Conservation (phyloP, 495 filamentous ascomycete species). For the Coniosporium apollinis region DNA sequence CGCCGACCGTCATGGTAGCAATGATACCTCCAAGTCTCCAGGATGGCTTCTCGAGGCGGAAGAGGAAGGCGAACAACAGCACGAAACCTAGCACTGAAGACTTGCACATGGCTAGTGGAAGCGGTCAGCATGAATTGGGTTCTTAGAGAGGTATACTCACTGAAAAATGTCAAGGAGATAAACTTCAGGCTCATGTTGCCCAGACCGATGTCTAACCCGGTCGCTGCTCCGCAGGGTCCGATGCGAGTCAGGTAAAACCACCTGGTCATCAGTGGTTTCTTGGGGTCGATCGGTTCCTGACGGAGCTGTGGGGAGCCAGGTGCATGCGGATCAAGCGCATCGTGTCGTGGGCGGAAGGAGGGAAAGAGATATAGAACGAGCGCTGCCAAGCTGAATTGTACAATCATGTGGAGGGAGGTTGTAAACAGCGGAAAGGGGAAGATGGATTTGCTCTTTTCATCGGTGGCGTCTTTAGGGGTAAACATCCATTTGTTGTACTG, state of each 20-base stretch:
- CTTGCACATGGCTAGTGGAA: slow-evolving; percentile 83
- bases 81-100: slow-evolving; percentile 92
- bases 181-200: slow-evolving; percentile 93
- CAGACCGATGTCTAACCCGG: slow-evolving; percentile 88
- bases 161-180: slow-evolving; percentile 93
- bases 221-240: slow-evolving; percentile 82
- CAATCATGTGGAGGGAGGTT: slow-evolving; percentile 86
- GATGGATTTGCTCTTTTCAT: too few relatives aligned
- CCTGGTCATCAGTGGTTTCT: slow-evolving; percentile 70
- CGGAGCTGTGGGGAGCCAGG: slow-evolving; percentile 32
- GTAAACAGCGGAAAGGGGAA: slow-evolving; percentile 95
- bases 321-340: slow-evolving; percentile 24
- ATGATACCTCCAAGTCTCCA: slow-evolving; percentile 77
- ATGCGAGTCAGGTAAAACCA: slow-evolving; percentile 86
- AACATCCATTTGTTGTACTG: slow-evolving; percentile 99
- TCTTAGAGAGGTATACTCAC: slow-evolving; percentile 31
- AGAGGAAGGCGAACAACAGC: slow-evolving; percentile 86
- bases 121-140: neutral
- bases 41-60: slow-evolving; percentile 78
- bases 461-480: slow-evolving; percentile 43
- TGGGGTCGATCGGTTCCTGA: slow-evolving; percentile 28
- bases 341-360: slow-evolving; percentile 53
- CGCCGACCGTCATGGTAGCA: slow-evolving; percentile 79
- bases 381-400: slow-evolving; percentile 76
- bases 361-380: slow-evolving; percentile 72